These are phyloP conservation scores for Fusarium camptoceras DNA, from an alignment of 2,329 filamentous ascomycete species.

Conservation along the genomic window DNA sequence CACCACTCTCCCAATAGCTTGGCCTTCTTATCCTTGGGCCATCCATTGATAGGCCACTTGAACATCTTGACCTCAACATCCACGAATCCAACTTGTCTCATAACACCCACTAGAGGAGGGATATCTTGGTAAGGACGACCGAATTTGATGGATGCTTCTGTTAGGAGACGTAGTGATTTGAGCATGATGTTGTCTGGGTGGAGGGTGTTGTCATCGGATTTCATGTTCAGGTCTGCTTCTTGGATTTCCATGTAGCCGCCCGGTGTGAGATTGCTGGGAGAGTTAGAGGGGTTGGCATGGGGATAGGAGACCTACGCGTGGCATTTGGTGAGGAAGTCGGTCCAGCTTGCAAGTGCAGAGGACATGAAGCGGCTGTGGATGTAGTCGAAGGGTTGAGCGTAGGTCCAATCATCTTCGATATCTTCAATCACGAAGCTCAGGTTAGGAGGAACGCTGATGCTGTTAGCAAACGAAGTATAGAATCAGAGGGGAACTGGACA, in stretches of 20 bases:
- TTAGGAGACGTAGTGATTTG: conserved; percentile 35
- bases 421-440: conserved; percentile 31
- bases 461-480: neutral
- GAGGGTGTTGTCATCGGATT: conserved; percentile 39
- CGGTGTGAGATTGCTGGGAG: conserved; percentile 27
- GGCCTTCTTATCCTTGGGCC: conserved; percentile 29
- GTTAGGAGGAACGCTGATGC: conserved; percentile 19
- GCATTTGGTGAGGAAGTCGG: conserved; percentile 8
- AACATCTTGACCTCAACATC: conserved; percentile 27
- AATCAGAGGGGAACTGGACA: rapidly evolving
- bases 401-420: conserved; percentile 32
- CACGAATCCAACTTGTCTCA: conserved; percentile 38
- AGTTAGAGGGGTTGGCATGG: neutral
- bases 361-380: conserved; percentile 38
- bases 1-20: conserved; percentile 37
- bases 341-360: conserved; percentile 20
- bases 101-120: conserved; percentile 16
- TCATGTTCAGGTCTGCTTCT: conserved; percentile 26
- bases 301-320: neutral
- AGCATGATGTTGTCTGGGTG: conserved; percentile 29
- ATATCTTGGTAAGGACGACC: conserved; percentile 32
- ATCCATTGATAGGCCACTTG: conserved; percentile 40
- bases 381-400: conserved; percentile 27
- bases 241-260: conserved; percentile 38
- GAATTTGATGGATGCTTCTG: conserved; percentile 43